Evolutionary conservation across 345 rosid species (phyloP).

Genomic region (Citrus unshiu): DNA sequence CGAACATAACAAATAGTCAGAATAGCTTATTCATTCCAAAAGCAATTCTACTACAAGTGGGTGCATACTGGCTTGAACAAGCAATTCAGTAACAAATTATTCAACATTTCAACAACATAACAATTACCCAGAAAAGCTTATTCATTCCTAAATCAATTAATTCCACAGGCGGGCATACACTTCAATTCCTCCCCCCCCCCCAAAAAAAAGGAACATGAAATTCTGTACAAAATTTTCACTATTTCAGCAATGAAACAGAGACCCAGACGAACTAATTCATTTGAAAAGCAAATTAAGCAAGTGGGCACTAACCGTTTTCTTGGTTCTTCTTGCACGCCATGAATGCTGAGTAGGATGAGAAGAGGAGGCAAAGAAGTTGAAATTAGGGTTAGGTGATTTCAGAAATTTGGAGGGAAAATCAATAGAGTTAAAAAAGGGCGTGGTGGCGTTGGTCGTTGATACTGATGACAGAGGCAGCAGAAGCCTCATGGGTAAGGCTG

Average conservation of each 20-base stretch:
- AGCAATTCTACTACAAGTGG: not conserved
- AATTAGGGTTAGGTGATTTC: conserved; percentile 33
- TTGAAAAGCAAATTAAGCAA: not conserved
- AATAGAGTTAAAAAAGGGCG: conserved; percentile 14
- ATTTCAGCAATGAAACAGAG: not conserved
- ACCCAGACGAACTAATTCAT: not conserved
- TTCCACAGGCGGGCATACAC: not conserved
- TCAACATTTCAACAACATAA: not conserved
- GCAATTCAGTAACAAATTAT: not conserved
- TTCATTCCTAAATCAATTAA: not conserved
- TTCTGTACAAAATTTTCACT: not conserved
- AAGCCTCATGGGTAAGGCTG: conserved; percentile 49
- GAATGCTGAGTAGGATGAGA: conserved; percentile 18
- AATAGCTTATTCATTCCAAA: not conserved
- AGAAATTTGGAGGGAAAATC: conserved; percentile 39
- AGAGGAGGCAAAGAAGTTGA: conserved; percentile 17
- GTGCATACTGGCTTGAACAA: not conserved
- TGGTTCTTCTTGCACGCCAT: conserved; percentile 29
- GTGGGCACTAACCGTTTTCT: conserved; percentile 38
- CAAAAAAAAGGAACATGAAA: not conserved
- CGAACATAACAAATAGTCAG: not conserved
- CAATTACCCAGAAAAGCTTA: not conserved
- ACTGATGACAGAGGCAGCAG: conserved; percentile 38
- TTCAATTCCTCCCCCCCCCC: not conserved
- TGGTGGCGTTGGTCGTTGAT: conserved; percentile 3